A percentile compares a stretch with the other conserved stretches of the same genome.
phyloP scores from a whole-genome alignment of 1,139 yeast species.

The Candida sp. region DNA sequence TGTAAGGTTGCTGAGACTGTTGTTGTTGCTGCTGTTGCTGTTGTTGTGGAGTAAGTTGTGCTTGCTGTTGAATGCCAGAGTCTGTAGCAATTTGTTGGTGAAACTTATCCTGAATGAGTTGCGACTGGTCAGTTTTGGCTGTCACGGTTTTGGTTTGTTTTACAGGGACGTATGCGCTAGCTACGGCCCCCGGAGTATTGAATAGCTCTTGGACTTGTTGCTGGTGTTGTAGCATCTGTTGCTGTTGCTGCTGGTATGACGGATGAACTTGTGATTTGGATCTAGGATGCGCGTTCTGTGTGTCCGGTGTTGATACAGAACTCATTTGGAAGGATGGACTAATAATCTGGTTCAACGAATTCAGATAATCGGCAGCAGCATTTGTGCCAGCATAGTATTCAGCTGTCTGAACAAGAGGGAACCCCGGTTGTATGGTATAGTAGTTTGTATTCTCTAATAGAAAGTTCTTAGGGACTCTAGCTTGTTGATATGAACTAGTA shows the following conservation, averaged over 20 bases:
- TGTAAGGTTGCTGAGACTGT: conserved; percentile 10
- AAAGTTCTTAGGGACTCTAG: conserved; percentile 14
- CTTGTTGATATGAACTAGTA: conserved; percentile 7
- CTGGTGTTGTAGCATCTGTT: conserved; percentile 3
- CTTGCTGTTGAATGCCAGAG: conserved; percentile 6
- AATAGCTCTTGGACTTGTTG: conserved; percentile 5
- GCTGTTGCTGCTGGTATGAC: conserved; percentile 8
- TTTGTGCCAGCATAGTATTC: conserved; percentile 13
- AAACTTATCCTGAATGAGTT: background rate
- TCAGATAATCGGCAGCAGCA: conserved; percentile 9
- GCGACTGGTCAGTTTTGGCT: background rate
- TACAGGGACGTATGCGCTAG: background rate
- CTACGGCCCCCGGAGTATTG: background rate
- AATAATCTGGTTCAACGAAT: conserved; percentile 6
- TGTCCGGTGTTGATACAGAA: conserved; percentile 11
- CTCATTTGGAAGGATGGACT: conserved; percentile 14
- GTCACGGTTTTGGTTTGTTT: conserved; percentile 6
- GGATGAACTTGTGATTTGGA: conserved; percentile 9
- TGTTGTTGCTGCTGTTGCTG: conserved; percentile 8
- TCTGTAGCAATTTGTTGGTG: conserved; percentile 3
- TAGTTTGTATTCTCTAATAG: conserved; percentile 16
- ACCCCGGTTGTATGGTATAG: conserved; percentile 17
- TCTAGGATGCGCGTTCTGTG: conserved; percentile 6
- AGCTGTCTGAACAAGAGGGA: conserved; percentile 10
- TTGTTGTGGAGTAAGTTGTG: conserved; percentile 8